A percentile compares a stretch with the other conserved stretches of the same genome.
These are phyloP conservation scores for Penicillium desertorum DNA, from an alignment of 495 filamentous ascomycete genomes.

Conservation along the genomic window DNA sequence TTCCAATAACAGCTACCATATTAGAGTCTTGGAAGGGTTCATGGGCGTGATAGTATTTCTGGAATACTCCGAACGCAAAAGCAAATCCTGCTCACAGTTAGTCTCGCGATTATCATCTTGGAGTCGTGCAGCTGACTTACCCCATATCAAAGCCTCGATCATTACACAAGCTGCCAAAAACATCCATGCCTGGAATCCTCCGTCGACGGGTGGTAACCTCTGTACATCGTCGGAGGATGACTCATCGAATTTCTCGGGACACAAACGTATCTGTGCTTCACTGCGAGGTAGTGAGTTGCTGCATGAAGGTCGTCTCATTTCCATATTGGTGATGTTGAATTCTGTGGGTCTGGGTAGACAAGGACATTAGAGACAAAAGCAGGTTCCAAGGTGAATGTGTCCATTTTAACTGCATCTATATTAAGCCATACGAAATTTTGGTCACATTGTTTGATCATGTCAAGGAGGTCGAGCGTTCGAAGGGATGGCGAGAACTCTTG, in stretches of 20 bases:
- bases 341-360: not conserved
- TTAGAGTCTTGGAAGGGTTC: slow-evolving; percentile 31
- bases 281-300: slow-evolving; percentile 4
- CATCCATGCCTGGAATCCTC: slow-evolving; percentile 16
- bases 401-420: slow-evolving; percentile 8
- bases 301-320: slow-evolving; percentile 6
- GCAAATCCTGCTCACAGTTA: slow-evolving; percentile 22
- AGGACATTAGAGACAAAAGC: not conserved
- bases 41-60: slow-evolving; percentile 33
- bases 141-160: slow-evolving; percentile 17
- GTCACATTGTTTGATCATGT: slow-evolving; percentile 14
- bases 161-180: slow-evolving; percentile 15
- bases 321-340: slow-evolving; percentile 3
- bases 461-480: slow-evolving; percentile 9
- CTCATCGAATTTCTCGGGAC: slow-evolving; percentile 9
- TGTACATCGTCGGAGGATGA: not conserved
- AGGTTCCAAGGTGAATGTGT: not conserved
- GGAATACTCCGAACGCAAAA: slow-evolving; percentile 28
- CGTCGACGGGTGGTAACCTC: slow-evolving; percentile 7
- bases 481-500: slow-evolving; percentile 10
- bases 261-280: slow-evolving; percentile 7
- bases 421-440: not conserved
- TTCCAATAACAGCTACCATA: slow-evolving; percentile 46
- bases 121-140: not conserved
- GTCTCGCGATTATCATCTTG: not conserved